Conservation (phyloP, 805 yeast genomes). For the Cyberlindnera japonica region DNA sequence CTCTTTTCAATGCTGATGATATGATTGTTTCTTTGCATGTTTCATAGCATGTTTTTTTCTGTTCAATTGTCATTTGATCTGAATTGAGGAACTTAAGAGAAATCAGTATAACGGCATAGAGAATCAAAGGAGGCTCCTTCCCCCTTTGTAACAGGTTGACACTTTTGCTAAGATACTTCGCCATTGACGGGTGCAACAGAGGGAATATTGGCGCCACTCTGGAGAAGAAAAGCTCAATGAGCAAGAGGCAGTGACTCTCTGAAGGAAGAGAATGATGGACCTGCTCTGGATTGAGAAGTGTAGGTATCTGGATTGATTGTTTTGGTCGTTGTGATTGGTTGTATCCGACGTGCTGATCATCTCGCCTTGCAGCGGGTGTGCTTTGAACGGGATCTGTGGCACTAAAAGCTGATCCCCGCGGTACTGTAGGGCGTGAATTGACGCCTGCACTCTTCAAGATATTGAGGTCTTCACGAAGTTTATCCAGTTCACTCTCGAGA, state of each 20-base stretch:
- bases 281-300: constrained; percentile 17
- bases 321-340: constrained; percentile 3
- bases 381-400: neutral
- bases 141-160: constrained; percentile 5
- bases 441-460: too few species aligned
- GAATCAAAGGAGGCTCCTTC: constrained; percentile 19
- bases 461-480: constrained; percentile 12
- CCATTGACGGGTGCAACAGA: constrained; percentile 20
- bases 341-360: constrained; percentile 2
- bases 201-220: constrained; percentile 23
- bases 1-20: constrained; percentile 18
- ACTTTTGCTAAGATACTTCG: constrained; percentile 11
- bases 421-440: too few species aligned
- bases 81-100: constrained; percentile 21
- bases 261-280: constrained; percentile 13
- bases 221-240: constrained; percentile 22
- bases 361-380: too few species aligned
- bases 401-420: too few species aligned
- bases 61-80: constrained; percentile 16
- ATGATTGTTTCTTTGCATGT: constrained; percentile 22
- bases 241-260: constrained; percentile 11
- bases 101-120: constrained; percentile 20
- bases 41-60: constrained; percentile 12
- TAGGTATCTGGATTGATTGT: constrained; percentile 18
- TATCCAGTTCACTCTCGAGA: constrained; percentile 16